Conservation (phyloP, 2,329 filamentous ascomycete species). For the Juglanconis juglandina region DNA sequence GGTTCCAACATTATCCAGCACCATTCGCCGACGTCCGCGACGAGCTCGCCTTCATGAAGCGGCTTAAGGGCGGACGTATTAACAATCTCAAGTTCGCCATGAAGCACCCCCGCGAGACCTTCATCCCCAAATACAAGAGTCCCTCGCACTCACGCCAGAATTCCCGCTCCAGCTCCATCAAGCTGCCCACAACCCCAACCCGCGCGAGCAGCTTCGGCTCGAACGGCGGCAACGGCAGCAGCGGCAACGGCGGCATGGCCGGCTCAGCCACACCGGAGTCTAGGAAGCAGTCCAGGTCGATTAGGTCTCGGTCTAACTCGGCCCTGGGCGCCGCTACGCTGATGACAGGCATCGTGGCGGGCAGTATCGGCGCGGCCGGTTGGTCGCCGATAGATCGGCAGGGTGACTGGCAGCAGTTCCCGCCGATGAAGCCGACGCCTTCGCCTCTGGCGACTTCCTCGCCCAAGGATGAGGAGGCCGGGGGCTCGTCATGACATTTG, state of each 20-base stretch:
- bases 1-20: slow-evolving; percentile 65
- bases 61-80: slow-evolving; percentile 75
- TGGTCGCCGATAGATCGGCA: slow-evolving; percentile 68
- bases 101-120: slow-evolving; percentile 68
- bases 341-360: slow-evolving; percentile 80
- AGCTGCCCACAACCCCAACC: slow-evolving; percentile 60
- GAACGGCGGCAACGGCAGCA: slow-evolving; percentile 39
- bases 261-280: slow-evolving; percentile 49
- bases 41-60: slow-evolving; percentile 76
- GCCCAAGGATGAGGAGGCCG: slow-evolving; percentile 2
- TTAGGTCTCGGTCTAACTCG: slow-evolving; percentile 60
- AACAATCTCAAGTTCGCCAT: slow-evolving; percentile 79
- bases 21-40: slow-evolving; percentile 72
- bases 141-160: slow-evolving; percentile 62
- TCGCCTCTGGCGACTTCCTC: slow-evolving; percentile 10
- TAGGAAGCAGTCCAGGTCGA: slow-evolving; percentile 64
- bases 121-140: slow-evolving; percentile 60
- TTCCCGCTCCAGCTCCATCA: slow-evolving; percentile 62
- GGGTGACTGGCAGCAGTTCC: slow-evolving; percentile 31
- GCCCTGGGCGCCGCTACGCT: slow-evolving; percentile 71
- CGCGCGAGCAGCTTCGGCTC: slow-evolving; percentile 51
- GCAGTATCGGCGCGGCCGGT: slow-evolving; percentile 65
- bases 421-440: slow-evolving; percentile 22
- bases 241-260: not conserved
- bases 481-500: not conserved